Percentiles rank a stretch among this genome's conserved stretches.
Evolutionary conservation across 805 yeast species (phyloP).

Genomic region (Suhomyces vadensis): DNA sequence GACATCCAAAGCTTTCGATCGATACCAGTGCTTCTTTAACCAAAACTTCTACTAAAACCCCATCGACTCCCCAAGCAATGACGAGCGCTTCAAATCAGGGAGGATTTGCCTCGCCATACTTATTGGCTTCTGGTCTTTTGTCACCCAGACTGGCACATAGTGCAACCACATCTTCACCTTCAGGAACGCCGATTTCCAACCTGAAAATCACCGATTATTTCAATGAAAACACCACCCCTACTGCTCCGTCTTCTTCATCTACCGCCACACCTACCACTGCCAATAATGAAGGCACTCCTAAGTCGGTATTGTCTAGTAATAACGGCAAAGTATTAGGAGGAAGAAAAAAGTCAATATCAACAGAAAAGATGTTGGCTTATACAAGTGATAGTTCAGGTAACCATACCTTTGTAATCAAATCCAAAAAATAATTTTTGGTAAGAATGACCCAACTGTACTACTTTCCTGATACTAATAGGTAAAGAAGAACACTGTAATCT

Average conservation of each 20-base stretch:
- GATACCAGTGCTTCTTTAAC: slow-evolving; percentile 30
- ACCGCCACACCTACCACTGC: not conserved
- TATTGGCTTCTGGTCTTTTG: slow-evolving; percentile 60
- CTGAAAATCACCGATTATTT: slow-evolving; percentile 17
- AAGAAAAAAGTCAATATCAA: slow-evolving; percentile 16
- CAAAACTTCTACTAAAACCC: slow-evolving; percentile 26
- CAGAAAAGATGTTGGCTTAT: slow-evolving; percentile 43
- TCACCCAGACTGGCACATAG: slow-evolving; percentile 47
- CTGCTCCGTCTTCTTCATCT: slow-evolving; percentile 3
- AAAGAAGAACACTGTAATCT: no score
- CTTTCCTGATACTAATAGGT: no score
- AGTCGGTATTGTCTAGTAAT: slow-evolving; percentile 23
- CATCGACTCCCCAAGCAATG: slow-evolving; percentile 39
- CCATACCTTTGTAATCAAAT: slow-evolving; percentile 37
- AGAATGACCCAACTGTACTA: not conserved
- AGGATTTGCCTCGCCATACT: slow-evolving; percentile 70
- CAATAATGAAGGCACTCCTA: slow-evolving; percentile 17
- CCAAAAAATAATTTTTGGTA: slow-evolving; percentile 24
- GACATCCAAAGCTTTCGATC: slow-evolving; percentile 31
- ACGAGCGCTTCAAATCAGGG: slow-evolving; percentile 16
- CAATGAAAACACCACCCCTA: slow-evolving; percentile 12
- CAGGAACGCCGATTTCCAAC: slow-evolving; percentile 17
- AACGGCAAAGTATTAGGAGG: slow-evolving; percentile 27
- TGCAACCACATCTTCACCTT: slow-evolving; percentile 16
- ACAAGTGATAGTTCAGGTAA: slow-evolving; percentile 42